phyloP scores from a whole-genome alignment of 805 yeast species.

The Yamadazyma kitorensis region DNA sequence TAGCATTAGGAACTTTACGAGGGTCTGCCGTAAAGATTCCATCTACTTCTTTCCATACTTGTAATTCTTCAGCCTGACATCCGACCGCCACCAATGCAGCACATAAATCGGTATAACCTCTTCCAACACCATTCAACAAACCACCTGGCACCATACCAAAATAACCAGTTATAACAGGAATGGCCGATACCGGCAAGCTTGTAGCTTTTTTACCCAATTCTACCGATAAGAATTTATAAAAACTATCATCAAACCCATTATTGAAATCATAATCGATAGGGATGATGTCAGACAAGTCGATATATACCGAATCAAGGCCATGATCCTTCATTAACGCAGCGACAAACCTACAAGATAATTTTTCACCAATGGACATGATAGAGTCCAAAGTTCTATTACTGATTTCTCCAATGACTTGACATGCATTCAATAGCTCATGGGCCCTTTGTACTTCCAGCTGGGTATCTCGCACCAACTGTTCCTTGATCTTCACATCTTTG shows the following conservation, averaged over 20 bases:
- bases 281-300: conserved; percentile 74
- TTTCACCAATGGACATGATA: conserved; percentile 92
- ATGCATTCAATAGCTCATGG: conserved; percentile 73
- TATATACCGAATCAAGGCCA: conserved; percentile 73
- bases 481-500: conserved; percentile 41
- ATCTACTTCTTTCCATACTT: conserved; percentile 98
- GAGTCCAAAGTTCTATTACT: conserved; percentile 83
- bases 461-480: conserved; percentile 57
- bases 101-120: conserved; percentile 97
- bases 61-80: conserved; percentile 85
- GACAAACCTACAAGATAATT: conserved; percentile 86
- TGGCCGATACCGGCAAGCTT: conserved; percentile 40
- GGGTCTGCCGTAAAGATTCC: conserved; percentile 99
- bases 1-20: conserved; percentile 86
- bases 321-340: conserved; percentile 78
- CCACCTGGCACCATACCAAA: conserved; percentile 98
- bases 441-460: conserved; percentile 65
- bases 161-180: conserved; percentile 94
- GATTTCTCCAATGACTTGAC: conserved; percentile 88
- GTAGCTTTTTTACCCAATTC: conserved; percentile 50
- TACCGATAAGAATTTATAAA: conserved; percentile 55
- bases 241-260: conserved; percentile 62
- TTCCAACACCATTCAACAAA: conserved; percentile 84
- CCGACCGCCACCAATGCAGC: conserved; percentile 97
- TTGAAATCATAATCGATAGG: conserved; percentile 57